Evolutionary conservation across 495 filamentous ascomycete species (phyloP), one percentile per base, ranked within the genome.

Genomic region (Neurospora pannonica): DNA sequence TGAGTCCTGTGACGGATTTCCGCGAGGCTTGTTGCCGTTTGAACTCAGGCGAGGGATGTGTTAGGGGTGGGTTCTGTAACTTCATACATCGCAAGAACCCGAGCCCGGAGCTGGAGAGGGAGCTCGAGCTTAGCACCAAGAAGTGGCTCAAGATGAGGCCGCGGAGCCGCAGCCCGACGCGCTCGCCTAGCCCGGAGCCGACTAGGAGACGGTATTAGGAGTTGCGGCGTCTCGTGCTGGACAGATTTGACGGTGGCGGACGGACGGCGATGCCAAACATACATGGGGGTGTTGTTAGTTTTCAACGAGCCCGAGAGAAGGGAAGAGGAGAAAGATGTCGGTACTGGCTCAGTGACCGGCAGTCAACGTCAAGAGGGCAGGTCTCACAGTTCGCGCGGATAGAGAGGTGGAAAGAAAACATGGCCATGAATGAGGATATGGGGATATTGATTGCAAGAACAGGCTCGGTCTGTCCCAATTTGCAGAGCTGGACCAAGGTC

Each of bases 21-120:
- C 89, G 96, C 79, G 96, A 99, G 88, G 96, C 96, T 3, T 99
- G 96, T 83, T 99, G 96, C 84, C 88, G 96, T 69, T 86, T 98
- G 71, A 99, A 99, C 81, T 92, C 89, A 60, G 96, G 95, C 46
- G 96, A 98, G 81, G 96, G 96, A 4, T 99, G 96, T 84, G 95
- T 98, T 24, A 87, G 96, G 73, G 97, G 94, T 48, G 96, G 96
- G 3, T 98, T 98, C 85, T 99, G 96, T 87, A 99, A 99, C 81
- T 99, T 99, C 83, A 99, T 99, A 73, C 96, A 99, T 79, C 89
- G 96, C 73, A 98, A 98, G 87, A 95, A 98, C 81, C 95, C 96
- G 6, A 88, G 88, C 76, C 85, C 90, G 31, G 96, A 97, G 83
- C 84, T 99, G 73, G 97, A 99, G 34, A 84, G 93, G 60, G 97